Evolutionary conservation across 2,329 filamentous ascomycete species (phyloP).

Genomic region (Neurospora crassa): DNA sequence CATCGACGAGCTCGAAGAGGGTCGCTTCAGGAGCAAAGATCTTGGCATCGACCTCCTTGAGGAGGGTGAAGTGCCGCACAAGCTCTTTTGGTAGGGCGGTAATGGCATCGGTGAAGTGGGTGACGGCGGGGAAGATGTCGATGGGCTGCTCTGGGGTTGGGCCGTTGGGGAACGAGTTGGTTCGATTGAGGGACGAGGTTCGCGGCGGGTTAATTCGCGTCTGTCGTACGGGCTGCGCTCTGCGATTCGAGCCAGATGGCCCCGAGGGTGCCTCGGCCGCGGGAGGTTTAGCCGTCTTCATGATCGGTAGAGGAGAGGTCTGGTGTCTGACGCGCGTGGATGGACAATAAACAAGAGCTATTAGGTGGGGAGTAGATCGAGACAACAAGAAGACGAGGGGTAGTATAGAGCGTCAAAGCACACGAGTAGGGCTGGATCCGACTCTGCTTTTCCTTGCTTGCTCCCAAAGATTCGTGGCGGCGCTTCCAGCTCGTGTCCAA

Average conservation of each 20-base stretch:
- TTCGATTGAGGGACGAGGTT: slow-evolving; percentile 38
- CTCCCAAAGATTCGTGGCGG: neutral
- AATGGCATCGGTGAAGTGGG: slow-evolving; percentile 82
- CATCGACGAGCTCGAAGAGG: slow-evolving; percentile 65
- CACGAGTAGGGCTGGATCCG: neutral
- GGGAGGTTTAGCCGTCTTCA: slow-evolving; percentile 47
- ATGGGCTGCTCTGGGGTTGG: slow-evolving; percentile 47
- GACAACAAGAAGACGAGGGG: slow-evolving; percentile 15
- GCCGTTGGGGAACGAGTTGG: slow-evolving; percentile 33
- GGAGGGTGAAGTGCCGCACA: slow-evolving; percentile 85
- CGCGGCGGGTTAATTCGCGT: slow-evolving; percentile 55
- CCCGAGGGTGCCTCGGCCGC: slow-evolving; percentile 23
- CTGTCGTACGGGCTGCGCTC: slow-evolving; percentile 56
- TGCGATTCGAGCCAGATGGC: slow-evolving; percentile 30
- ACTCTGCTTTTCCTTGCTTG: neutral
- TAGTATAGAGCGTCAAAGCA: neutral
- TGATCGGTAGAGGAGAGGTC: slow-evolving; percentile 19
- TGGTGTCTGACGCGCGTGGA: neutral
- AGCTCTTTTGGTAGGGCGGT: slow-evolving; percentile 90
- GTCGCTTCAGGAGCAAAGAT: slow-evolving; percentile 80
- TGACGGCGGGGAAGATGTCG: slow-evolving; percentile 57
- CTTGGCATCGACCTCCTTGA: slow-evolving; percentile 98
- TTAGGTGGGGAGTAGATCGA: neutral
- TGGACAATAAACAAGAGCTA: slow-evolving; percentile 1
- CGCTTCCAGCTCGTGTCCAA: neutral